Base-by-base conservation (phyloP, 2,329 filamentous ascomycete genomes). In the Blumeriella jaapii region DNA sequence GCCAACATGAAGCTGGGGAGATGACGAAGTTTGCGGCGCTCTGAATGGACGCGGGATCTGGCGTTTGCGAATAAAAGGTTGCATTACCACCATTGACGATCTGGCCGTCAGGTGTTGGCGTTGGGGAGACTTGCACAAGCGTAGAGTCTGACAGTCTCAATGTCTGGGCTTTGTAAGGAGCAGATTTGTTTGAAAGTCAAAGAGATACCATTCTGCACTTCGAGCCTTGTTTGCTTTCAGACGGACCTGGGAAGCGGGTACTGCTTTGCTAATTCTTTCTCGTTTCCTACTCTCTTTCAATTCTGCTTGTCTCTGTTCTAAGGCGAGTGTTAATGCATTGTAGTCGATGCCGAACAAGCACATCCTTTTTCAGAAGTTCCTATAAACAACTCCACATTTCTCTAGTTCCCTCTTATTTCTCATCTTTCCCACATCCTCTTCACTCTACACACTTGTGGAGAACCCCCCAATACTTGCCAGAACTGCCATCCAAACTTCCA, bases 1-100 rank as follows among this genome's bases (percentile, higher is more conserved):
- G 61, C 63, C 7, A 60, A 66, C 47, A 55, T 53, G 31, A 55
- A 54, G 36, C 29, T 53, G 31, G 42, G 43, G 19, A 39, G 46
- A 39, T 41, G 34, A 47, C 46, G 35, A 46, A 23, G 25, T n/a
- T 36, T 35, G 36, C 26, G 33, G 31, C 16, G 28, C 15, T 11
- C 22, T 23, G 25, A 13, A 36, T 37, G 25, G 23, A 24, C 7
- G 35, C 14, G 12, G 24, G 19, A 16, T 22, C 12, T 31, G 35
- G 41, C 34, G 41, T 43, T 38, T 7, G 27, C 16, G 30, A 23
- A 32, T 24, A 36, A 41, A 39, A 24, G 29, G 31, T 15, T 30
- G 23, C 35, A 45, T 45, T 26, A 22, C 29, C n/a, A n/a, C 23
- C 36, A 39, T 25, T 22, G 29, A 20, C 14, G 35, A 29, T 34